A percentile compares a stretch with the other conserved stretches of the same genome.
These are phyloP conservation scores for Psilocybe subaeruginosa DNA, from an alignment of 768 basidiomycete species.

Conservation along the genomic window DNA sequence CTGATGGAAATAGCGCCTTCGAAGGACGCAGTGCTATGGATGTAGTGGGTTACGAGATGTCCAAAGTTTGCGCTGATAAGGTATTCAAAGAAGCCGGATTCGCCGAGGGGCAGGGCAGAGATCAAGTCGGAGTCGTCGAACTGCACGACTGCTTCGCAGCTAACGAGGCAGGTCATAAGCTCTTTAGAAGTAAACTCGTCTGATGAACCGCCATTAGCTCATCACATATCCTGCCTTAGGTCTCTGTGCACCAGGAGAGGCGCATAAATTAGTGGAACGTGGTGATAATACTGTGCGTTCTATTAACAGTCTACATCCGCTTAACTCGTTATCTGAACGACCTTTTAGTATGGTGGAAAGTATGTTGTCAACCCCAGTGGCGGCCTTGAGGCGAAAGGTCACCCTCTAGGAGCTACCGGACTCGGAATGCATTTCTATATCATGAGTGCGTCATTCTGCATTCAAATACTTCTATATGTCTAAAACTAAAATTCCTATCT, in stretches of 20 bases:
- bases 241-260: conserved; percentile 65
- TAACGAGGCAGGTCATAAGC: conserved; percentile 59
- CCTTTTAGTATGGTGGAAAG: conserved; percentile 74
- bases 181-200: not conserved
- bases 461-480: conserved; percentile 4
- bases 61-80: conserved; percentile 65
- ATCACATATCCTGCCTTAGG: conserved; percentile 84
- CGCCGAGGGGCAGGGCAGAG: conserved; percentile 59
- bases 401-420: conserved; percentile 83
- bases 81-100: conserved; percentile 77
- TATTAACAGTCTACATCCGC: not conserved
- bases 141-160: conserved; percentile 87
- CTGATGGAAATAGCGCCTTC: conserved; percentile 68
- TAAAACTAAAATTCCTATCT: conserved; percentile 1
- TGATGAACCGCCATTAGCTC: conserved; percentile 46
- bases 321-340: not conserved
- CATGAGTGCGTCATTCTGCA: conserved; percentile 51
- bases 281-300: conserved; percentile 75
- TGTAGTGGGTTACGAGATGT: conserved; percentile 81
- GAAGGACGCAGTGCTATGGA: conserved; percentile 77
- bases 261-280: conserved; percentile 72
- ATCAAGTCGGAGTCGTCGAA: conserved; percentile 83
- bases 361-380: conserved; percentile 86
- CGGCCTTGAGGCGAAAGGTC: conserved; percentile 88
- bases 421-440: conserved; percentile 90